Evolutionary conservation across 371 early-diverging fungal genomes (phyloP), one percentile per base, ranked within the genome.

Genomic region (Apophysomyces ossiformis): DNA sequence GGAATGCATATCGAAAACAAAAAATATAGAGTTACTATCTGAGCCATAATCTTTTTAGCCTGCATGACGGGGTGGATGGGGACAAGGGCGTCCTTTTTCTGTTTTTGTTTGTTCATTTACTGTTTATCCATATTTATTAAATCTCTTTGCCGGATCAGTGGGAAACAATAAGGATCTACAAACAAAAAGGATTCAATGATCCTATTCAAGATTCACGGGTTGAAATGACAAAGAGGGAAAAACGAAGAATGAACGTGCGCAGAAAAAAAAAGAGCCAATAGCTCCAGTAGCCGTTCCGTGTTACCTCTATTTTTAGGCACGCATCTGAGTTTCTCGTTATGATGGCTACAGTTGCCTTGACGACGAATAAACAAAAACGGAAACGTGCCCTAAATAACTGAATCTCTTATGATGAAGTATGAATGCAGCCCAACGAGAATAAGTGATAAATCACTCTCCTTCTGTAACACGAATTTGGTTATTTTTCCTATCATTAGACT

Each of bases 1-100:
- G 86, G 83, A 84, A 67, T 63, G 65, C 75, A 8, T 72, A 76
- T 65, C 63, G 68, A 60, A 76, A 71, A 43, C 50, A 60, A 54
- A 46, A 61, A 64, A 69, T 75, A 59, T 65, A 67, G 41, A 64
- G 4, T 32, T 26, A 26, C 32, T 2, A 26, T 2, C 32, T 26
- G 32, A 26, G 32, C 32, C 32, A 26, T 26, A 26, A 26, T 26
- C 32, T 26, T 26, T 26, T 26, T 26, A 26, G 37, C 26, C 4
- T n/a, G n/a, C 58, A 12, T 13, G 3, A 4, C 13, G 9, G 16
- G 39, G 37, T 58, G 39, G 44, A 58, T 64, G 64, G 59, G 5
- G 26, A 16, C 43, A 64, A n/a, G 5, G 35, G 21, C 9, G n/a
- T n/a, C 11, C 57, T 38, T 47, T 44, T n/a, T 35, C 13, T 57